phyloP scores from a whole-genome alignment of 2,329 filamentous ascomycete species.

The Phyllosticta paracitricarpa region DNA sequence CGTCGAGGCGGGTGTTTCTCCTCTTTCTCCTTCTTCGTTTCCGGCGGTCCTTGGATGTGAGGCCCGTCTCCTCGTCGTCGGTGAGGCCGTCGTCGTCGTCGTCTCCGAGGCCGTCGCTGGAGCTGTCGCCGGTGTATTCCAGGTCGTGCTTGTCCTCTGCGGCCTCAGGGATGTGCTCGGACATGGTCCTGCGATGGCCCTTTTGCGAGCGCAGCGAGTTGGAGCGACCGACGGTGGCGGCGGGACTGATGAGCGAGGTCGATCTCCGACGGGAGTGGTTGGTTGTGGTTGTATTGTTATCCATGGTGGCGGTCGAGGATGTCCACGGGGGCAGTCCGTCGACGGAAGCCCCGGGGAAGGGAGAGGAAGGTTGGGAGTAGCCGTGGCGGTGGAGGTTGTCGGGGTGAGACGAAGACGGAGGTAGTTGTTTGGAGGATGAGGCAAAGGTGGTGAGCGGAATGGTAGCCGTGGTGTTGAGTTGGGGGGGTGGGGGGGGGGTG shows the following conservation, averaged over 20 bases:
- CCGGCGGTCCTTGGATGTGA: constrained; percentile 63
- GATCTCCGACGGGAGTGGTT: constrained; percentile 10
- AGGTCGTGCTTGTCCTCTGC: constrained; percentile 7
- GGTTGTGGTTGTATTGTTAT: neutral
- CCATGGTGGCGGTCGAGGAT: neutral
- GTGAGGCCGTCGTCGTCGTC: constrained; percentile 63
- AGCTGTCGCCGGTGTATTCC: constrained; percentile 20
- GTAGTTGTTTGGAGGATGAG: neutral
- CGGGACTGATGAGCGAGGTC: constrained; percentile 4
- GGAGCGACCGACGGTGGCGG: constrained; percentile 3
- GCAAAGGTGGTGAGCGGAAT: constrained; percentile 8
- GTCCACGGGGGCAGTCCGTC: neutral
- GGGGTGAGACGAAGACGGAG: neutral
- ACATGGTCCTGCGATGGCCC: constrained; percentile 6
- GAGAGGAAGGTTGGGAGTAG: constrained; percentile 1
- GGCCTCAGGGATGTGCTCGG: constrained; percentile 8
- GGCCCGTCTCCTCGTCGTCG: constrained; percentile 82
- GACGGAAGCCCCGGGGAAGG: constrained; percentile 4
- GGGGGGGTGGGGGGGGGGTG: too few species aligned
- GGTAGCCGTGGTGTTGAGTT: constrained; percentile 1
- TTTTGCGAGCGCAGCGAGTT: constrained; percentile 6
- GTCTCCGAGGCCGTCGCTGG: constrained; percentile 47
- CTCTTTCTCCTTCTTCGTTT: constrained; percentile 57
- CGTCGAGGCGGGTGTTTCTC: constrained; percentile 62
- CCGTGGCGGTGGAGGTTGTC: neutral